Evolutionary conservation across 1,139 yeast genomes (phyloP).

Genomic region (Zygotorulaspora mrakii): DNA sequence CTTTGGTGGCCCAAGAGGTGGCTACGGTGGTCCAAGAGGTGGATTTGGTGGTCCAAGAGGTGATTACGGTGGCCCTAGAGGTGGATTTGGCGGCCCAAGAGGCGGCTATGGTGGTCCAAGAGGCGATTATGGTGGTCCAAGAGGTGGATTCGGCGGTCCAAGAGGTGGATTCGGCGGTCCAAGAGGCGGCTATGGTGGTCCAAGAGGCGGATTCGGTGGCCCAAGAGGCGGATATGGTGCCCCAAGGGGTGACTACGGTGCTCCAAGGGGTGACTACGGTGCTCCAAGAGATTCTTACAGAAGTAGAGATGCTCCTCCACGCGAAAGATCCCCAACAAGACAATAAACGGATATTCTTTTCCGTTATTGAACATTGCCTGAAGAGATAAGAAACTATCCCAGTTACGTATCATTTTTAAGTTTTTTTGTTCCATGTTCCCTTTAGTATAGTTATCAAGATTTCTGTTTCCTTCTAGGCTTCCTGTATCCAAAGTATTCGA

Average conservation of each 20-base stretch:
- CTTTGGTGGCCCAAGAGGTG: conserved; percentile 33
- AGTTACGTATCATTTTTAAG: conserved; percentile 6
- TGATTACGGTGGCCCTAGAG: conserved; percentile 35
- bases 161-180: conserved; percentile 33
- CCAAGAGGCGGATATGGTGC: conserved; percentile 39
- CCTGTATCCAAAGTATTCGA: conserved; percentile 8
- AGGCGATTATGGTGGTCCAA: conserved; percentile 37
- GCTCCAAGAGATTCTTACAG: conserved; percentile 37
- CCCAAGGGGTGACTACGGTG: conserved; percentile 37
- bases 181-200: conserved; percentile 32
- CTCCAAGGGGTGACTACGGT: conserved; percentile 33
- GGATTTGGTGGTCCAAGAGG: conserved; percentile 37
- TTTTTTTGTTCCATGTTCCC: conserved; percentile 4
- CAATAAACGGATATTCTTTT: conserved; percentile 33
- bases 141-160: conserved; percentile 35
- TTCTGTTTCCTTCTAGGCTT: conserved; percentile 7
- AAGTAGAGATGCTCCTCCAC: conserved; percentile 44
- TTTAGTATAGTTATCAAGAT: conserved; percentile 12
- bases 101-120: conserved; percentile 39
- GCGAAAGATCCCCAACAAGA: conserved; percentile 62
- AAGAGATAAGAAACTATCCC: conserved; percentile 1
- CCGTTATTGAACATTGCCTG: neutral
- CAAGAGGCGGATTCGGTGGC: conserved; percentile 31
- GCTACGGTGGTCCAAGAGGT: conserved; percentile 37
- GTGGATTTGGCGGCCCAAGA: conserved; percentile 33